Conservation (phyloP, 2,329 filamentous ascomycete species). For the Fusarium solani-melongenae region DNA sequence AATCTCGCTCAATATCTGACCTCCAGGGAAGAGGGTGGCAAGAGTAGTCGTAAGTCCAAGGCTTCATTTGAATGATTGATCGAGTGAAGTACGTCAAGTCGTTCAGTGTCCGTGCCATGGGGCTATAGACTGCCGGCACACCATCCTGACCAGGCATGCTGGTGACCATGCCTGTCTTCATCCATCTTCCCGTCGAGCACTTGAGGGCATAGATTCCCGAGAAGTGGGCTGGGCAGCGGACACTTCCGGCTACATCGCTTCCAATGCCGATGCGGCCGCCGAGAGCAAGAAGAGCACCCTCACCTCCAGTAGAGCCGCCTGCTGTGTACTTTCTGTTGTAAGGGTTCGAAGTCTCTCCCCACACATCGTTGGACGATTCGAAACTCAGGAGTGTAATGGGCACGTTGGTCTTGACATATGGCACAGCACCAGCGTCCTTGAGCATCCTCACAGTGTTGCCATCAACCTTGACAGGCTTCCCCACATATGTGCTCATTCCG, state of each 20-base stretch:
- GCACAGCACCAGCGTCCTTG: conserved; percentile 88
- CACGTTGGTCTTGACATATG: conserved; percentile 92
- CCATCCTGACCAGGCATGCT: conserved; percentile 95
- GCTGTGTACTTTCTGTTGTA: conserved; percentile 87
- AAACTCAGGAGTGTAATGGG: conserved; percentile 89
- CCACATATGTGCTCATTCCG: conserved; percentile 79
- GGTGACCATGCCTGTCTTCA: conserved; percentile 83
- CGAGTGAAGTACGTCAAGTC: conserved; percentile 88
- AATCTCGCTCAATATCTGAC: conserved; percentile 67
- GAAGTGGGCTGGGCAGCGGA: conserved; percentile 88
- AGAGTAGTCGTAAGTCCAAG: conserved; percentile 89
- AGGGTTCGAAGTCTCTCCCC: conserved; percentile 85
- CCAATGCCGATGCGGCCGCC: conserved; percentile 90
- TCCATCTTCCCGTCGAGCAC: conserved; percentile 91
- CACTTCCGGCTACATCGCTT: conserved; percentile 90
- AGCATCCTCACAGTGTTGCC: conserved; percentile 79
- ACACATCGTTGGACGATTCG: conserved; percentile 81
- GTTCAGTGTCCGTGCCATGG: conserved; percentile 87
- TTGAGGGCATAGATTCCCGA: conserved; percentile 88
- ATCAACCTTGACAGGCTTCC: conserved; percentile 74
- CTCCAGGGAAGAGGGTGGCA: conserved; percentile 90
- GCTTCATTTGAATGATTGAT: conserved; percentile 80
- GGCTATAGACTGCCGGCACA: conserved; percentile 87
- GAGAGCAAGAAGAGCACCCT: conserved; percentile 83
- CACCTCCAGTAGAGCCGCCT: conserved; percentile 89